Percentiles rank a stretch among this genome's conserved stretches.
Evolutionary conservation across 2,329 filamentous ascomycete genomes (phyloP).

Genomic region (Curvularia eragrostidis): DNA sequence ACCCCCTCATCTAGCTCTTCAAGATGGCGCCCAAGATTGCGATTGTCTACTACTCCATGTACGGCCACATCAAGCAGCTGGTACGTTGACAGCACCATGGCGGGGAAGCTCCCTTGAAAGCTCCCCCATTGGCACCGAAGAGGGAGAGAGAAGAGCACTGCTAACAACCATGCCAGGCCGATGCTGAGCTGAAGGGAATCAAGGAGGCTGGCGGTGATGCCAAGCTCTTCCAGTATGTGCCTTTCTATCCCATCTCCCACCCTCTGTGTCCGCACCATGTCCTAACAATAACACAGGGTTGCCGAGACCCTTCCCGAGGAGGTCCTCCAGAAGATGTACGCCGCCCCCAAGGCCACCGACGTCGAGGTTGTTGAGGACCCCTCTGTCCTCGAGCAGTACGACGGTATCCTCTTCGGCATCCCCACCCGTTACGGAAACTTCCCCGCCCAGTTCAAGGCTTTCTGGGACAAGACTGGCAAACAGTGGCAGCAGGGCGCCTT

Average conservation of each 20-base stretch:
- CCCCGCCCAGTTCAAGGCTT: constrained; percentile 91
- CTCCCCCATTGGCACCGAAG: not conserved
- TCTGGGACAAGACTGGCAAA: constrained; percentile 88
- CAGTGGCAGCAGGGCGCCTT: constrained; percentile 81
- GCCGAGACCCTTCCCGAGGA: constrained; percentile 85
- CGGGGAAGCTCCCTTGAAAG: not conserved
- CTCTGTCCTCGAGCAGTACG: constrained; percentile 73
- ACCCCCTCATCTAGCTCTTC: constrained; percentile 25
- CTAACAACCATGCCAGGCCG: constrained; percentile 64
- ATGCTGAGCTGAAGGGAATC: constrained; percentile 90
- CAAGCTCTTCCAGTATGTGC: constrained; percentile 78
- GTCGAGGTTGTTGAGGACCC: constrained; percentile 68
- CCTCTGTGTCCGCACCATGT: not conserved
- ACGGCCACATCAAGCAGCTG: constrained; percentile 45
- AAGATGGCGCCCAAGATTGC: constrained; percentile 88
- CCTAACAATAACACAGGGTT: constrained; percentile 59
- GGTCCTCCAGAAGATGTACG: constrained; percentile 89
- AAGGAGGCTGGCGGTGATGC: constrained; percentile 82
- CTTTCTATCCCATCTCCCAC: not conserved
- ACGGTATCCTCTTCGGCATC: constrained; percentile 91
- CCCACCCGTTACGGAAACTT: constrained; percentile 98
- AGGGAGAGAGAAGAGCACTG: constrained; percentile 9
- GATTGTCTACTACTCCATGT: constrained; percentile 71
- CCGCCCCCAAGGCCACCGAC: constrained; percentile 74
- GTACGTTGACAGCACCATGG: constrained; percentile 27